A percentile compares a stretch with the other conserved stretches of the same genome.
phyloP scores from a whole-genome alignment of 179 eudicot species.

The Gypsophila paniculata region DNA sequence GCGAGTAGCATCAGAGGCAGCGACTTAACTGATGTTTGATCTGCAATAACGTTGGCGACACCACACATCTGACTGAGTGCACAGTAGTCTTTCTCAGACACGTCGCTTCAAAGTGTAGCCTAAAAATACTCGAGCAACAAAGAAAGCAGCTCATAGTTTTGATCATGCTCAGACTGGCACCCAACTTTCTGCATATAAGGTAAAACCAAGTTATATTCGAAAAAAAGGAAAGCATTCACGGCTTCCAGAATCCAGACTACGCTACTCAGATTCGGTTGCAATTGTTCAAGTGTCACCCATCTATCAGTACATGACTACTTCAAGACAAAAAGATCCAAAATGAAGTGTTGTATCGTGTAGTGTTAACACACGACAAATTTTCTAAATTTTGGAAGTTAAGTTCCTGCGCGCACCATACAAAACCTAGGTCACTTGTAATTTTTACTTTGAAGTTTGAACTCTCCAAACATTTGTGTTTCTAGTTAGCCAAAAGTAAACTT shows the following conservation, averaged over 20 bases:
- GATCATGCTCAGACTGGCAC: slow-evolving; percentile 59
- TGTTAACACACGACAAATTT: neutral
- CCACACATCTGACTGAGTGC: neutral
- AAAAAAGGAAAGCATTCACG: neutral
- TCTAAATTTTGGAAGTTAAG: no score
- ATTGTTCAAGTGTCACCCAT: neutral
- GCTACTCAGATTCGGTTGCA: neutral
- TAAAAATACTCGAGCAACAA: slow-evolving; percentile 51
- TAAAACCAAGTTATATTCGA: neutral
- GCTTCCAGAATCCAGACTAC: neutral
- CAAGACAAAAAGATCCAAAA: neutral
- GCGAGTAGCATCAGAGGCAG: neutral
- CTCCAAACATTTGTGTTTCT: no score
- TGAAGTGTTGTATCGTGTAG: neutral
- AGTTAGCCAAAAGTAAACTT: no score
- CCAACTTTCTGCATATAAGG: slow-evolving; percentile 32
- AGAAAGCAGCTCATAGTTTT: slow-evolving; percentile 47
- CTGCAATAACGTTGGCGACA: neutral
- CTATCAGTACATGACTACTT: neutral
- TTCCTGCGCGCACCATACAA: no score
- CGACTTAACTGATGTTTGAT: neutral
- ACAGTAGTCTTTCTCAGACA: slow-evolving; percentile 51
- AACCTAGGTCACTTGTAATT: no score
- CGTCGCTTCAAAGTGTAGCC: slow-evolving; percentile 62
- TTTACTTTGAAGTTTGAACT: no score